Base-by-base conservation (phyloP, 805 yeast species). In the Metschnikowia anglica region DNA sequence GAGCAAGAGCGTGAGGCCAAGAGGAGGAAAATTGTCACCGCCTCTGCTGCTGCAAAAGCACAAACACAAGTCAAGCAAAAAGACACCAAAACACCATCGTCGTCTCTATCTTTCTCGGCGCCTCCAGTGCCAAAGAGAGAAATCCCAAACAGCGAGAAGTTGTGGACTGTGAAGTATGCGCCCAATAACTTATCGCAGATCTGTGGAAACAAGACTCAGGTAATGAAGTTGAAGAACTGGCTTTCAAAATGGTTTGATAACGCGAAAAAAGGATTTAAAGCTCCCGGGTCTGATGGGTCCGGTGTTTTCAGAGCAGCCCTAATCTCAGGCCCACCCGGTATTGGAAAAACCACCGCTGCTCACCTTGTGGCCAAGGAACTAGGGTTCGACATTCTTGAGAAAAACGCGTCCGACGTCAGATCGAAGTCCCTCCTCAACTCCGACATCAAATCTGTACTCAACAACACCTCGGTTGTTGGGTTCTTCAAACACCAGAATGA, bases 101-200 rank as follows among this genome's bases (percentile, higher is more conserved):
- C 32, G 10, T 7, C 21, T 10, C 16, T 15, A 15, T 13, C 17
- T 4, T 30, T 27, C 5, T 37, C 42, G 16, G 26, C 37, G 6
- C 49, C 52, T 13, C 41, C 44, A 7, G 27, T 52, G 20, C 61
- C 63, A 1, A 44, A 32, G 12, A 51, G 70, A 17, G 69, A 63
- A 31, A 68, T 73, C 25, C 62, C 76, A 2, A 76, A 76, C 48
- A 70, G 73, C 38, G 87, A 82, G 41, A 83, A 83, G 54, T 67
- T 93, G 44, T 93, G 99, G 99, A 93, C 99, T 0, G 84, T 80
- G 3, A 88, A 81, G 60, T 88, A 93, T 63, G 98, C 98, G 0
- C 99, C 99, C 8, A 76, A 79, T 1, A 72, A 73, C 27, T 47
- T 85, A 34, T 69, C 71, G 29, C 97, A 91, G 51, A 79, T 93